These are phyloP conservation scores for Trypanosomatidae sp. DNA, from an alignment of 208 protist genomes.

Conservation along the genomic window DNA sequence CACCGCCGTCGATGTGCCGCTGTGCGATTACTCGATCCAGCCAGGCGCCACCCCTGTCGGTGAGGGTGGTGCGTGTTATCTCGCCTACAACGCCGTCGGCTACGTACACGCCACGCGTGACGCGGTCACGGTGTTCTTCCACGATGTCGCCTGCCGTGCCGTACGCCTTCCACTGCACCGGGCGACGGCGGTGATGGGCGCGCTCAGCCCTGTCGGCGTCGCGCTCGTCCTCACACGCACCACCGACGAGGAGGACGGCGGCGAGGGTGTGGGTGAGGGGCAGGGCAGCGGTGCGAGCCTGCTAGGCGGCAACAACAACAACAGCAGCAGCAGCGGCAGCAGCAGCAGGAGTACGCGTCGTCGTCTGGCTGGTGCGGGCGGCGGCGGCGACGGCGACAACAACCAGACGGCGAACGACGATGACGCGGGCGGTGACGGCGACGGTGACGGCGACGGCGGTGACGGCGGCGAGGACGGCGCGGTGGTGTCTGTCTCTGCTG, in stretches of 20 bases:
- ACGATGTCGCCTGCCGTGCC: slow-evolving; percentile 56
- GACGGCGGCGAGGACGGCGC: too few relatives aligned
- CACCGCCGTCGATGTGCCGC: not conserved
- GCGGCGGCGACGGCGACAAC: too few relatives aligned
- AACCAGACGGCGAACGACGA: too few relatives aligned
- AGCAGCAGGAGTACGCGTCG: too few relatives aligned
- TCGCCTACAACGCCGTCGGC: slow-evolving; percentile 78
- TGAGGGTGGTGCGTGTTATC: slow-evolving; percentile 58
- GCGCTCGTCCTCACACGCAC: slow-evolving; percentile 38
- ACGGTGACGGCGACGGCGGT: too few relatives aligned
- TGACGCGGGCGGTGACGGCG: too few relatives aligned
- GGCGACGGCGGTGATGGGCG: slow-evolving; percentile 53
- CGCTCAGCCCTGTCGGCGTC: slow-evolving; percentile 62
- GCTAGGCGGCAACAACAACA: too few relatives aligned
- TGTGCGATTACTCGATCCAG: slow-evolving; percentile 69
- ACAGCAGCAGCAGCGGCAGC: too few relatives aligned
- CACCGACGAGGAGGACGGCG: not conserved
- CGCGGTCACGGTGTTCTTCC: slow-evolving; percentile 63
- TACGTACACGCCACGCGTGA: slow-evolving; percentile 54
- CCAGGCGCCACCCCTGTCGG: slow-evolving; percentile 57
- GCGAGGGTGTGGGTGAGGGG: slow-evolving; percentile 4
- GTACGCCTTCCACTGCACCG: slow-evolving; percentile 50
- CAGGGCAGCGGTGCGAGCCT: slow-evolving; percentile 16
- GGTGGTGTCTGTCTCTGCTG: too few relatives aligned
- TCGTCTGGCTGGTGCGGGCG: too few relatives aligned